A percentile compares a stretch with the other conserved stretches of the same genome.
Conservation (phyloP, 1,139 yeast species). For the Saccharomyces hybrid region DNA sequence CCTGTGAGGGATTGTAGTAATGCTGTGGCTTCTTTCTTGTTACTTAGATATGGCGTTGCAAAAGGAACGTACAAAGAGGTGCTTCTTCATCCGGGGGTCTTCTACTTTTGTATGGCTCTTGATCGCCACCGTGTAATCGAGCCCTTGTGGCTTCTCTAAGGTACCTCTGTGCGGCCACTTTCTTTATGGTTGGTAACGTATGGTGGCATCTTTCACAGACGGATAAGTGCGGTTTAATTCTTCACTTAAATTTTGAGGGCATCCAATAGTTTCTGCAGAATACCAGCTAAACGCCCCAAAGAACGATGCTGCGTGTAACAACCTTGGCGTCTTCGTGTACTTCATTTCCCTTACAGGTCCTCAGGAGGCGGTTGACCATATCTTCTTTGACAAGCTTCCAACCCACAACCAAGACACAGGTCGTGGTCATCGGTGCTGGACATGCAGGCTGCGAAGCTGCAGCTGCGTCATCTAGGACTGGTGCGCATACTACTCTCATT, state of each 20-base stretch:
- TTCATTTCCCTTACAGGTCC: neutral
- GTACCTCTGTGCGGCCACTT: too few relatives aligned
- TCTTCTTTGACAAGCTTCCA: conserved; percentile 30
- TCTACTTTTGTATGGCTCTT: neutral
- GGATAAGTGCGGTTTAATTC: neutral
- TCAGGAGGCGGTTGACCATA: neutral
- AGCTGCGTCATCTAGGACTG: conserved; percentile 81
- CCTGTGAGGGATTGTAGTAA: neutral
- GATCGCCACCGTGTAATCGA: neutral
- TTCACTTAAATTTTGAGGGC: neutral
- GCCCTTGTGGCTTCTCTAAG: neutral
- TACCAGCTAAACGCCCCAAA: neutral
- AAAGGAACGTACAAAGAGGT: neutral
- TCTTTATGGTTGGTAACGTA: neutral
- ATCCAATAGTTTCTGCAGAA: neutral
- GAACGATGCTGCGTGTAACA: neutral
- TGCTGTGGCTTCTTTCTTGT: neutral
- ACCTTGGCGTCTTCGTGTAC: too few relatives aligned
- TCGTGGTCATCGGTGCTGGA: conserved; percentile 92
- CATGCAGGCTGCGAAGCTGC: conserved; percentile 99
- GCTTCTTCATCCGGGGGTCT: neutral
- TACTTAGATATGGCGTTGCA: neutral
- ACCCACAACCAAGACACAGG: conserved; percentile 40
- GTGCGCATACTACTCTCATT: conserved; percentile 61
- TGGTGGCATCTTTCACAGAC: neutral